Evolutionary conservation across 2,329 filamentous ascomycete species (phyloP), one percentile per base, ranked within the genome.

Genomic region (Colletotrichum higginsianum): DNA sequence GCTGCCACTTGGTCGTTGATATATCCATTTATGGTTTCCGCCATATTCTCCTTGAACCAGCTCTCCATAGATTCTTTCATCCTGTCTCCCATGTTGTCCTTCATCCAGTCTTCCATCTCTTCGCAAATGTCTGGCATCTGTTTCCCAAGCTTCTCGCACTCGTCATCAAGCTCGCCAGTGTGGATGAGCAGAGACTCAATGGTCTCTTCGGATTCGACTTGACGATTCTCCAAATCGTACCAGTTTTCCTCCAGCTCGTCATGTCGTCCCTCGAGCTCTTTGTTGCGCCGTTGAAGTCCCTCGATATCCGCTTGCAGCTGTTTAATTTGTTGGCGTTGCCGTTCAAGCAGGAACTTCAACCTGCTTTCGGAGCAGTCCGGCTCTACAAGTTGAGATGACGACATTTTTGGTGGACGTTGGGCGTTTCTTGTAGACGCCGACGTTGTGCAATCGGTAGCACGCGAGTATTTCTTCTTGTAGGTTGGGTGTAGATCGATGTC

Each of bases 81-180:
- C n/a, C 23, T 35, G 21, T 64, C 40, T 8, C 50, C 40, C 42
- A 65, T 2, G 11, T 57, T 23, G 1, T 65, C 42, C 23, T 46
- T 49, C 2, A 49, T 26, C 42, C 38, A 35, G 12, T 66, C 64
- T 21, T 66, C 21, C 46, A 66, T 26, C 42, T 66, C 64, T 7
- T 66, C 64, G 23, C 46, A 38, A 7, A 66, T 46, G 35, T 66
- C 64, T 4, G 44, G 64, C 64, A 66, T 52, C 4, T 66, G 64
- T 18, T 46, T 66, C 35, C 64, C 64, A 18, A 66, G 64, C 55
- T 61, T 61, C 64, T 66, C 64, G 55, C 53, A 66, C 44, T 66
- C 64, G 15, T 52, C 64, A 8, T 60, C 55, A 2, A 60, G 64
- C 55, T 66, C 64, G 64, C 46, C 64, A 15, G 53, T 42, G 18